Evolutionary conservation across 129 eudicot species (phyloP).

Genomic region (Flaveria brownii): DNA sequence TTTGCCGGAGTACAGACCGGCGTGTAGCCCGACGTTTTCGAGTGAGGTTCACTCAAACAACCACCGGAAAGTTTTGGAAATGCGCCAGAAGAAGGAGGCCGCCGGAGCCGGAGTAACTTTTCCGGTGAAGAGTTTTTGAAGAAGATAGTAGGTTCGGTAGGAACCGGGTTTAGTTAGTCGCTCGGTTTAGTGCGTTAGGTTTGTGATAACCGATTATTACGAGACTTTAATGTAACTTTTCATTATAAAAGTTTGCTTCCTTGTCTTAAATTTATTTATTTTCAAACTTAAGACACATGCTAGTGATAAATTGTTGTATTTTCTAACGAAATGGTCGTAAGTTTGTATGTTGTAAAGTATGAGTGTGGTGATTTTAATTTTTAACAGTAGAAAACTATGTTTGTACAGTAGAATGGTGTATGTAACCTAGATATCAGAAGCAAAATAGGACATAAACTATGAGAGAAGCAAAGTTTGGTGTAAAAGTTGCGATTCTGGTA

Average conservation of each 20-base stretch:
- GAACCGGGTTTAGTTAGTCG: conserved; percentile 43
- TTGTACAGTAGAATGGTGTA: no score
- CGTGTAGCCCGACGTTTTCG: conserved; percentile 85
- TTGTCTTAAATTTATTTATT: not conserved
- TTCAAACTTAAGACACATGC: no score
- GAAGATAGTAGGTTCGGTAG: conserved; percentile 17
- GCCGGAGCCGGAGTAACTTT: conserved; percentile 35
- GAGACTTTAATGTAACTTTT: conserved; percentile 52
- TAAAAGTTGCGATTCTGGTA: not conserved
- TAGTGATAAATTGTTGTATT: no score
- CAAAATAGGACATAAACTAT: no score
- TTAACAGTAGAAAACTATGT: no score
- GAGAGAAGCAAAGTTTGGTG: not conserved
- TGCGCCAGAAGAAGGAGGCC: conserved; percentile 80
- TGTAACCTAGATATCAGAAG: no score
- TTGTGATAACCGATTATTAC: conserved; percentile 49
- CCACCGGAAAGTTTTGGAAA: conserved; percentile 94
- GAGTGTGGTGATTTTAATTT: no score
- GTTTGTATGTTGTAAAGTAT: no score
- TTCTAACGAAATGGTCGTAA: no score
- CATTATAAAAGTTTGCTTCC: conserved; percentile 20
- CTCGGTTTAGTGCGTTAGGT: conserved; percentile 45
- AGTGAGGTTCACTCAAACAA: conserved; percentile 80
- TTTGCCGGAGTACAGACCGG: conserved; percentile 91
- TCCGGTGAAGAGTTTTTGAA: conserved; percentile 71